Conservation (phyloP, 106 monocot species). For the Gastrodia elata region DNA sequence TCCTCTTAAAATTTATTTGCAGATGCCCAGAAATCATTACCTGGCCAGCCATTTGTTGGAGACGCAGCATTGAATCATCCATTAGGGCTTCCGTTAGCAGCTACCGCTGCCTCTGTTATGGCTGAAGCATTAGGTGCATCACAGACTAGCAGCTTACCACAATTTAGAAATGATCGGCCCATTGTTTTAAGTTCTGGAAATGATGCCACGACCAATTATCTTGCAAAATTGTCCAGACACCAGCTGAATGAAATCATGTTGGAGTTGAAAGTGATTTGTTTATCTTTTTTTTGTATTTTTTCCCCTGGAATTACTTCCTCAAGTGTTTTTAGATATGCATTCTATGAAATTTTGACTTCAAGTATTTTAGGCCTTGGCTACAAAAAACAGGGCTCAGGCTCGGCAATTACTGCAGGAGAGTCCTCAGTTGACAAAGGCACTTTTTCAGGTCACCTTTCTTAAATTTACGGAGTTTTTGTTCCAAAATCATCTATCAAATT, state of each 20-base stretch:
- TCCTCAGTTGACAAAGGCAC: constrained; percentile 61
- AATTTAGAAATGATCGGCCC: constrained; percentile 26
- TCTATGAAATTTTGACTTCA: not conserved
- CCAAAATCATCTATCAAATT: not conserved
- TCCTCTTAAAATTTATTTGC: constrained; percentile 9
- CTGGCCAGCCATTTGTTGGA: constrained; percentile 22
- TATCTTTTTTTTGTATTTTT: not conserved
- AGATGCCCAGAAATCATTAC: constrained; percentile 39
- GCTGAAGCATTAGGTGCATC: constrained; percentile 55
- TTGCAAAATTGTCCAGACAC: constrained; percentile 68
- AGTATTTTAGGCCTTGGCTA: constrained; percentile 37
- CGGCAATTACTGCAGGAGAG: constrained; percentile 42
- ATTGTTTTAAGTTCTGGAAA: constrained; percentile 31
- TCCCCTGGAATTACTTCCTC: not conserved
- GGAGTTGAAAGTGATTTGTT: constrained; percentile 69
- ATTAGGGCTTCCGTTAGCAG: constrained; percentile 48
- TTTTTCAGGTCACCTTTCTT: constrained; percentile 68
- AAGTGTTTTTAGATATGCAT: not conserved
- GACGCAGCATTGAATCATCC: constrained; percentile 58
- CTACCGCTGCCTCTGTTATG: constrained; percentile 58
- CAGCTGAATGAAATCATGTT: constrained; percentile 60
- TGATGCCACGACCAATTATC: constrained; percentile 71
- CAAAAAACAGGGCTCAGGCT: constrained; percentile 45
- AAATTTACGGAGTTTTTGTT: not conserved
- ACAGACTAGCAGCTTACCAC: constrained; percentile 29